Base-by-base conservation (phyloP, 2,329 filamentous ascomycete genomes). In the Drechslera avenae region DNA sequence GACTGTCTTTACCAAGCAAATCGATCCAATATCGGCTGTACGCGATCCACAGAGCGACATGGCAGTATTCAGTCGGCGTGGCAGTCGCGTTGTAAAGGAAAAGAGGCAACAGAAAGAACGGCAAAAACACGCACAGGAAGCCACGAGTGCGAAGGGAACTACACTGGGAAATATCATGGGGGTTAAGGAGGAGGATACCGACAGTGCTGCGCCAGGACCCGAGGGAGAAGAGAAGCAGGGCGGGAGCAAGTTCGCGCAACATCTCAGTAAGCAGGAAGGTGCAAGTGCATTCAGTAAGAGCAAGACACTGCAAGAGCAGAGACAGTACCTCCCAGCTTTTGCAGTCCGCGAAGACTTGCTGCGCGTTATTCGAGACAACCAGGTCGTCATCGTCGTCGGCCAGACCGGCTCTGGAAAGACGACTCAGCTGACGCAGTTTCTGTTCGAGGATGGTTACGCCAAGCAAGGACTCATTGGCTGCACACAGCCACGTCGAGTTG, bases 331-430 rank as follows among this genome's bases (percentile, higher is more conserved):
- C 5, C 94, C 94, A 0, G 95, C 95, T 0, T 99, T 99, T 78
- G 94, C 94, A 0, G 94, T 99, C 2, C 84, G 95, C 31, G 94
- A 99, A 72, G 93, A 99, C 60, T 79, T 99, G 5, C 77, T 99
- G 44, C 84, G 91, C 40, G 91, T 97, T 5, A 95, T 99, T 60
- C 82, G 93, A 54, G 94, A 99, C 75, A 97, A 99, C 65, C 94
- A 99, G 72, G 94, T 99, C 43, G 85, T 95, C 34, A 95, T 99
- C 59, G 93, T 97, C 2, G 91, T 99, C 41, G 94, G 94, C 37
- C 93, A 99, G 76, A 99, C 94, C 1, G 94, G 94, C 4, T 97
- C 93, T 0, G 94, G 94, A 42, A 99, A 99, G 76, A 99, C 94
- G 3, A 99, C 94, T 0, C 94, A 99, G 74, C 78, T 99, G 54